phyloP scores from a whole-genome alignment of 2,329 filamentous ascomycete genomes.

The Phialophora verrucosa region DNA sequence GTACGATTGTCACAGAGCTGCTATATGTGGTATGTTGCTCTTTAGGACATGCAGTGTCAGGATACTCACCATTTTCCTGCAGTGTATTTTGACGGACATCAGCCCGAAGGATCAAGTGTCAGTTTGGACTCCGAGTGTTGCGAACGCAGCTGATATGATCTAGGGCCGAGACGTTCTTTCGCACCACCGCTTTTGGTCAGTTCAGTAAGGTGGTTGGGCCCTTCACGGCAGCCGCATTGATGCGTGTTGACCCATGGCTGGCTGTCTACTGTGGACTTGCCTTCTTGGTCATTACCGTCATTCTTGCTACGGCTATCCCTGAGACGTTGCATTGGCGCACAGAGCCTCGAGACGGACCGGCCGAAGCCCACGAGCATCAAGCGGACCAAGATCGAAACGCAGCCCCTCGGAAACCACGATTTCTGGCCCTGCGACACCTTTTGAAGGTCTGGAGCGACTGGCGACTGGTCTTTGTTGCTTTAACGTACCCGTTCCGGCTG shows the following conservation, averaged over 20 bases:
- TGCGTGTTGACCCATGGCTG: conserved; percentile 50
- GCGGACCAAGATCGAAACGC: not conserved
- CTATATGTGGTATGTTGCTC: conserved; percentile 46
- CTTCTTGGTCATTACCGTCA: conserved; percentile 44
- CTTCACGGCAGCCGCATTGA: conserved; percentile 47
- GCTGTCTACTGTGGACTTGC: conserved; percentile 47
- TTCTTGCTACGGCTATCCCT: conserved; percentile 45
- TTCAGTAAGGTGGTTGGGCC: conserved; percentile 46
- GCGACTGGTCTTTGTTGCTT: conserved; percentile 46
- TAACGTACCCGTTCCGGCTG: conserved; percentile 56
- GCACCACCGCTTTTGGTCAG: conserved; percentile 48
- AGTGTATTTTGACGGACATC: conserved; percentile 59
- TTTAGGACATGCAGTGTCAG: not conserved
- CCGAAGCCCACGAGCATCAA: conserved; percentile 35
- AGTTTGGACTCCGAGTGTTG: conserved; percentile 42
- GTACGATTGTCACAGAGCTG: conserved; percentile 54
- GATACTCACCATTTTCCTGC: not conserved
- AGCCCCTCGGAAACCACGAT: not conserved
- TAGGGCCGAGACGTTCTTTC: conserved; percentile 51
- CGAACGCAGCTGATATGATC: conserved; percentile 40
- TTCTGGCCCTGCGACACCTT: conserved; percentile 12
- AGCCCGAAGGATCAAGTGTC: conserved; percentile 50
- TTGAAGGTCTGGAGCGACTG: conserved; percentile 31
- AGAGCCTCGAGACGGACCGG: conserved; percentile 38
- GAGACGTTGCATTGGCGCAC: conserved; percentile 47